These are phyloP conservation scores for Epichloe gansuensis DNA, from an alignment of 2,329 filamentous ascomycete species.

Conservation along the genomic window DNA sequence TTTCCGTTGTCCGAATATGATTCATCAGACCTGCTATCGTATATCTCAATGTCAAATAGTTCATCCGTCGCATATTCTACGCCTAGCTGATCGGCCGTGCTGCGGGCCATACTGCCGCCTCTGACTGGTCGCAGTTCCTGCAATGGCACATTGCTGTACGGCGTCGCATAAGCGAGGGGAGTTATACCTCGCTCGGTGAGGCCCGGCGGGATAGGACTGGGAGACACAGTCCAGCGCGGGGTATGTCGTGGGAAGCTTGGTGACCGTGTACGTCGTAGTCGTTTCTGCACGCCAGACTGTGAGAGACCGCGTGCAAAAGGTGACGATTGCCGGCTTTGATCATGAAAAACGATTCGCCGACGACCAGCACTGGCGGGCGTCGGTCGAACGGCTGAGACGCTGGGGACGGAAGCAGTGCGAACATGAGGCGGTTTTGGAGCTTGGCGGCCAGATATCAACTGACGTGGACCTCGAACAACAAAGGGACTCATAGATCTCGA, in stretches of 20 bases:
- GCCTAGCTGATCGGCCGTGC: conserved; percentile 17
- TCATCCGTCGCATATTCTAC: conserved; percentile 21
- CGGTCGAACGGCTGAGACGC: conserved; percentile 21
- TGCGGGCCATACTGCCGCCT: conserved; percentile 17
- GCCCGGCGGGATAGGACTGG: conserved; percentile 27
- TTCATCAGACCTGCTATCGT: conserved; percentile 23
- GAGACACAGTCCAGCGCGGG: conserved; percentile 41
- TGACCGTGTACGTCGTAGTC: conserved; percentile 45
- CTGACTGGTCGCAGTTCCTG: conserved; percentile 25
- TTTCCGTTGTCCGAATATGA: conserved; percentile 18
- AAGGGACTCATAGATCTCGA: conserved; percentile 19
- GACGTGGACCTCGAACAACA: conserved; percentile 27
- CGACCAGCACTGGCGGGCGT: conserved; percentile 25
- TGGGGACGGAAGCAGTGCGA: conserved; percentile 41
- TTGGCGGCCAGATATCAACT: conserved; percentile 25
- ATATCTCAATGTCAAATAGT: conserved; percentile 24
- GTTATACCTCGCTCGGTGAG: conserved; percentile 29
- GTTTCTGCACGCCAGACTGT: conserved; percentile 26
- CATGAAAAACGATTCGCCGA: conserved; percentile 34
- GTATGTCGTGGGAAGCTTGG: conserved; percentile 41
- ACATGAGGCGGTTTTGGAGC: conserved; percentile 33
- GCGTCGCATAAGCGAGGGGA: conserved; percentile 64
- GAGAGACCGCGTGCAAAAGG: conserved; percentile 15
- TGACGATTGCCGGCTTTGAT: conserved; percentile 20
- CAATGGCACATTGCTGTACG: conserved; percentile 49